Evolutionary conservation across 2,329 filamentous ascomycete species (phyloP).

Genomic region (Aspergillus felis): DNA sequence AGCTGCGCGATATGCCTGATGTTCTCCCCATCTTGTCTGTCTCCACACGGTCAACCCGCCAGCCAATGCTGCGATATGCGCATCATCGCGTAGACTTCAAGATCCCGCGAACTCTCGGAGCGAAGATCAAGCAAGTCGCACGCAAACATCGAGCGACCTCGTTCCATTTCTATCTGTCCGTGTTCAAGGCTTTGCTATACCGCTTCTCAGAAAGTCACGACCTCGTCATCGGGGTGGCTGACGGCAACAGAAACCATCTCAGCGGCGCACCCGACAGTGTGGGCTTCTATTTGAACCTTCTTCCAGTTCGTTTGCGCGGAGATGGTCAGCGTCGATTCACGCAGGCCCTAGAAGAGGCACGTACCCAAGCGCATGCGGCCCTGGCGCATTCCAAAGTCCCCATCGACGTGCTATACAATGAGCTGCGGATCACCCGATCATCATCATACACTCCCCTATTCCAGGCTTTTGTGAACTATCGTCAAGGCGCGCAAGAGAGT

Average conservation of each 20-base stretch:
- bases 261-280: background rate
- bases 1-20: no score
- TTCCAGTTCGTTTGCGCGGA: background rate
- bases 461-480: conserved; percentile 49
- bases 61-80: background rate
- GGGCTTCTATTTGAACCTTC: background rate
- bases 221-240: background rate
- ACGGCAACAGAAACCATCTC: background rate
- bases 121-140: background rate
- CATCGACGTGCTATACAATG: conserved; percentile 47
- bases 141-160: conserved; percentile 26
- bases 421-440: conserved; percentile 41
- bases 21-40: background rate
- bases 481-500: conserved; percentile 29
- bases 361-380: no score
- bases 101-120: background rate
- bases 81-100: background rate
- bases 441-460: conserved; percentile 45
- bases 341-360: no score
- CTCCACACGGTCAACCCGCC: background rate
- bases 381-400: conserved; percentile 42
- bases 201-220: conserved; percentile 13
- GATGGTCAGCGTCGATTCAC: no score
- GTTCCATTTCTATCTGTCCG: conserved; percentile 48
- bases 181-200: conserved; percentile 37